These are phyloP conservation scores for Phlegmacium glaucopus DNA, from an alignment of 768 basidiomycete species.

Conservation along the genomic window DNA sequence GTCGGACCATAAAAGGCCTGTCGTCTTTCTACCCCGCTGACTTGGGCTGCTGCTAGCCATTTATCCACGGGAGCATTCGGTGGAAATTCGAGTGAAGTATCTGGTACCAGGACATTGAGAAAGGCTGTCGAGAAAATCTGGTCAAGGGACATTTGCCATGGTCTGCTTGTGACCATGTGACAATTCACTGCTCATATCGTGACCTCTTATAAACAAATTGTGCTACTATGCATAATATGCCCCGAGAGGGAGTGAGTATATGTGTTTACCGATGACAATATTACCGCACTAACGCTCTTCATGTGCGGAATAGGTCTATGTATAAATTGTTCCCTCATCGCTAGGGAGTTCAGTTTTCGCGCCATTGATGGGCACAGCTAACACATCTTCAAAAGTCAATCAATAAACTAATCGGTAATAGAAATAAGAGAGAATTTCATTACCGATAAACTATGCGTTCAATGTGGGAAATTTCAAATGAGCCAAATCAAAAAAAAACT, in stretches of 20 bases:
- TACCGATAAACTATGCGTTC: slow-evolving; percentile 59
- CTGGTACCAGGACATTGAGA: slow-evolving; percentile 63
- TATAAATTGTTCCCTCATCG: too few relatives aligned
- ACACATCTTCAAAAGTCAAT: slow-evolving; percentile 50
- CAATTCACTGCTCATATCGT: too few relatives aligned
- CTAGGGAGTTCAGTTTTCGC: slow-evolving; percentile 16
- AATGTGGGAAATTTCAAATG: too few relatives aligned
- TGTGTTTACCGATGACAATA: too few relatives aligned
- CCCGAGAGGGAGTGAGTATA: too few relatives aligned
- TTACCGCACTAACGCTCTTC: too few relatives aligned
- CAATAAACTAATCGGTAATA: not conserved
- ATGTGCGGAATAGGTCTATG: too few relatives aligned
- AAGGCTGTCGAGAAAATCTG: slow-evolving; percentile 56
- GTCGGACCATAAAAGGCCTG: slow-evolving; percentile 75
- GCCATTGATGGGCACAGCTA: slow-evolving; percentile 58
- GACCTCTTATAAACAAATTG: too few relatives aligned
- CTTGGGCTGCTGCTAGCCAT: slow-evolving; percentile 51
- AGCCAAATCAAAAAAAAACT: not conserved
- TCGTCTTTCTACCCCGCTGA: slow-evolving; percentile 46
- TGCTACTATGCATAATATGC: too few relatives aligned
- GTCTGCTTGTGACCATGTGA: too few relatives aligned
- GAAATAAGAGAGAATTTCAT: slow-evolving; percentile 7
- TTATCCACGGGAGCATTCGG: slow-evolving; percentile 40
- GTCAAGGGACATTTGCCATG: slow-evolving; percentile 46
- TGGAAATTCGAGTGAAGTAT: slow-evolving; percentile 61